A percentile compares a stretch with the other conserved stretches of the same genome.
phyloP scores from a whole-genome alignment of 2,329 filamentous ascomycete genomes.

The Lachnellula subtilissima region DNA sequence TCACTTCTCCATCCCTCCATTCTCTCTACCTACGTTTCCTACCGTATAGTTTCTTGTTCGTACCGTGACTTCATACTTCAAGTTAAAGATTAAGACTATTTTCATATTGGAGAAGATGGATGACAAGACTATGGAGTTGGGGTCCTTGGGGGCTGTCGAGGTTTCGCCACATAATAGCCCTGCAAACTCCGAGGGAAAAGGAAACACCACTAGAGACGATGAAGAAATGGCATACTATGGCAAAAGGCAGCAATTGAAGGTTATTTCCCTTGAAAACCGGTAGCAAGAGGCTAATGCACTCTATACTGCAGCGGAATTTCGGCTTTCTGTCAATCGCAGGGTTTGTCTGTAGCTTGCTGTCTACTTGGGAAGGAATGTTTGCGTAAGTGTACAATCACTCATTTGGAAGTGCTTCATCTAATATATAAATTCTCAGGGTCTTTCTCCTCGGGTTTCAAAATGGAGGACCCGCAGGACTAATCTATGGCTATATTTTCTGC shows the following conservation, averaged over 20 bases:
- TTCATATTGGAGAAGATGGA: not conserved
- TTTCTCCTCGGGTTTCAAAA: conserved; percentile 19
- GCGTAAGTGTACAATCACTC: conserved; percentile 2
- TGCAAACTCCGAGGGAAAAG: conserved; percentile 19
- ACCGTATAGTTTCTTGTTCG: not conserved
- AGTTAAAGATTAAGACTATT: not conserved
- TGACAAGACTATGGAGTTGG: conserved; percentile 12
- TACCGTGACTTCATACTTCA: not conserved
- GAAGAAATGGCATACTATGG: conserved; percentile 25
- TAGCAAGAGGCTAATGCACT: not conserved
- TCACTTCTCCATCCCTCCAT: not conserved
- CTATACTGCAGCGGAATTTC: conserved; percentile 12
- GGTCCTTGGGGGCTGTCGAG: not conserved
- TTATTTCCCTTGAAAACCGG: not conserved
- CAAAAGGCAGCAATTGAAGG: conserved; percentile 24
- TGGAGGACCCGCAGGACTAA: conserved; percentile 19
- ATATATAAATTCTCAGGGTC: conserved; percentile 3
- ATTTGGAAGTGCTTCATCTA: not conserved
- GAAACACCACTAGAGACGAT: conserved; percentile 19
- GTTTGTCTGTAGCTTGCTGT: conserved; percentile 15
- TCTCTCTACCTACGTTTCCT: not conserved
- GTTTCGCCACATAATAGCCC: not conserved
- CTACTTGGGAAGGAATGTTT: conserved; percentile 21
- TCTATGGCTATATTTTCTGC: conserved; percentile 18
- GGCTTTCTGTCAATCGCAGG: conserved; percentile 18